Percentiles rank a stretch among this genome's conserved stretches.
phyloP scores from a whole-genome alignment of 2,329 filamentous ascomycete species.

The Cladosporium sp. region DNA sequence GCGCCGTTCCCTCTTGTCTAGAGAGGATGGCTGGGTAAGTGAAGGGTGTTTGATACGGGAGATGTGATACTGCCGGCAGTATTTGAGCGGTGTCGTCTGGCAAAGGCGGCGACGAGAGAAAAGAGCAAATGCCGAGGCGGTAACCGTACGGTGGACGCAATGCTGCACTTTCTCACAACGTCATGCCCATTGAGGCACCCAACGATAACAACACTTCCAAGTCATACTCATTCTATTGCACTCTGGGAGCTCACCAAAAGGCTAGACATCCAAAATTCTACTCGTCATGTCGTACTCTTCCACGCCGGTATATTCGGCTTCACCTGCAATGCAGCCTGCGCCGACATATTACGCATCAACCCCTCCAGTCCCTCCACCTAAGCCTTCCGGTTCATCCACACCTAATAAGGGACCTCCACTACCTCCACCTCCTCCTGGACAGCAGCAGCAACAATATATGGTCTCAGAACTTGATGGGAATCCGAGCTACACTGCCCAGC shows the following conservation, averaged over 20 bases:
- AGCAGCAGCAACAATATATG: slow-evolving; percentile 21
- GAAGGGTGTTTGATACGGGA: background rate
- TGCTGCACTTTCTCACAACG: background rate
- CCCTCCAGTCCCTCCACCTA: slow-evolving; percentile 46
- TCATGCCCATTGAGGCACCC: background rate
- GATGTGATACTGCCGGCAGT: slow-evolving; percentile 5
- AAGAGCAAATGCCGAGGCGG: background rate
- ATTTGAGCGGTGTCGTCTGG: slow-evolving; percentile 9
- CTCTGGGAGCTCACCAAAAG: background rate
- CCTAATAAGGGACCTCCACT: slow-evolving; percentile 41
- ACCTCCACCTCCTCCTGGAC: slow-evolving; percentile 39
- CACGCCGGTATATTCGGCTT: slow-evolving; percentile 2
- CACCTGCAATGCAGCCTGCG: slow-evolving; percentile 16
- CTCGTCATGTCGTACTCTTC: slow-evolving; percentile 8
- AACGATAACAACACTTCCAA: too few species aligned
- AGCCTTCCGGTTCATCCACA: slow-evolving; percentile 37
- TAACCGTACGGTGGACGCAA: slow-evolving; percentile 4
- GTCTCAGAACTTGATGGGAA: slow-evolving; percentile 25
- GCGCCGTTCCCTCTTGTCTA: background rate
- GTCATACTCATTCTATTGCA: background rate
- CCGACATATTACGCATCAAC: slow-evolving; percentile 39
- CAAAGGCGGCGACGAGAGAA: background rate
- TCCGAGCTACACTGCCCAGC: slow-evolving; percentile 15
- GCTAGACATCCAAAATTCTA: too few species aligned
- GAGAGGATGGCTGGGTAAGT: background rate